Evolutionary conservation across 2,329 filamentous ascomycete genomes (phyloP).

Genomic region (Stromatinia cepivora): DNA sequence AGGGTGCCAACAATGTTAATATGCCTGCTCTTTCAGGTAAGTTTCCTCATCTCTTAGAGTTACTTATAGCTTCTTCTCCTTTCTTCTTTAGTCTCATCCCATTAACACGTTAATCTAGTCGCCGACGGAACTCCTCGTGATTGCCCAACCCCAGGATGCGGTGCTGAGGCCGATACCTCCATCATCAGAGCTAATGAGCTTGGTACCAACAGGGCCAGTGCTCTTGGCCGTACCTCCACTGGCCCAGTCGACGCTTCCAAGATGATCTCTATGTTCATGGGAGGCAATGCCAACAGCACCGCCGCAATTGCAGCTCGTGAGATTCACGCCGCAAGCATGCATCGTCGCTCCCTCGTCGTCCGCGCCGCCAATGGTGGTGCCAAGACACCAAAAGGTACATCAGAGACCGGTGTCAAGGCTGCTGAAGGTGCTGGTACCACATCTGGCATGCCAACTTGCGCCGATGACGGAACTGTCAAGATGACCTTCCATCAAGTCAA

Average conservation of each 20-base stretch:
- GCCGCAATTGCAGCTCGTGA: slow-evolving; percentile 62
- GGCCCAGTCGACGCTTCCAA: slow-evolving; percentile 56
- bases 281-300: slow-evolving; percentile 44
- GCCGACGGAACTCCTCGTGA: slow-evolving; percentile 67
- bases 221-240: slow-evolving; percentile 64
- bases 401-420: slow-evolving; percentile 55
- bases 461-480: slow-evolving; percentile 59
- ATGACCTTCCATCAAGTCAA: slow-evolving; percentile 71
- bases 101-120: slow-evolving; percentile 44
- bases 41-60: slow-evolving; percentile 22
- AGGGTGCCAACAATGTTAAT: slow-evolving; percentile 60
- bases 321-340: slow-evolving; percentile 68
- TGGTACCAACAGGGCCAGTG: slow-evolving; percentile 52
- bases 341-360: slow-evolving; percentile 41
- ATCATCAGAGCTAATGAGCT: slow-evolving; percentile 66
- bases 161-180: slow-evolving; percentile 68
- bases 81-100: slow-evolving; percentile 28
- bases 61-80: background rate
- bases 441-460: slow-evolving; percentile 57
- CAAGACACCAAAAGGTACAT: slow-evolving; percentile 49
- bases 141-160: slow-evolving; percentile 60
- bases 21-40: slow-evolving; percentile 61
- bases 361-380: slow-evolving; percentile 45
- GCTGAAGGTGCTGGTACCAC: slow-evolving; percentile 55
- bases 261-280: slow-evolving; percentile 63